These are phyloP conservation scores for Neofusicoccum sp. DNA, from an alignment of 2,329 filamentous ascomycete species.

Conservation along the genomic window DNA sequence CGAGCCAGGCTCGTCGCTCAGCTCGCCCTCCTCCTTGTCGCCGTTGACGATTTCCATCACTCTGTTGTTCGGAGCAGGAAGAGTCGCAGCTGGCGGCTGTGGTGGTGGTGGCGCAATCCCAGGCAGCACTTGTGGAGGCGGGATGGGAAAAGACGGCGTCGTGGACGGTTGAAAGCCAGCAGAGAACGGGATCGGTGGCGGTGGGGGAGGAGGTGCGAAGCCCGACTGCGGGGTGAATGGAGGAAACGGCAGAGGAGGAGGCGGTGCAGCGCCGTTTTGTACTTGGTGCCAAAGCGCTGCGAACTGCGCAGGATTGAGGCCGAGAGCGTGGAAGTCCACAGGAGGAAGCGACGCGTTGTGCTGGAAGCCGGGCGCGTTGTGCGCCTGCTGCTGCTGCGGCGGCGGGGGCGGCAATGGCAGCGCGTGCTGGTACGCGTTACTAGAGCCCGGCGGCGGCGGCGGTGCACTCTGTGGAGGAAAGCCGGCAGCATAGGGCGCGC, in stretches of 20 bases:
- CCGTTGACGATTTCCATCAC: conserved; percentile 38
- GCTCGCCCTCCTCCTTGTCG: conserved; percentile 72
- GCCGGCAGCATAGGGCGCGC: neutral
- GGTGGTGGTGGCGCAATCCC: conserved; percentile 14
- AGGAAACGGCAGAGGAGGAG: conserved; percentile 34
- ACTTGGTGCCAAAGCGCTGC: conserved; percentile 16
- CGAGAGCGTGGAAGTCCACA: conserved; percentile 24
- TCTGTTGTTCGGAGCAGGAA: conserved; percentile 27
- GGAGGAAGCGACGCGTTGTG: conserved; percentile 30
- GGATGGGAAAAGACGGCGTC: conserved; percentile 3
- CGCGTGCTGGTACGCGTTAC: neutral
- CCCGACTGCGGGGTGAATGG: conserved; percentile 28
- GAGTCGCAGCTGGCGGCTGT: conserved; percentile 22
- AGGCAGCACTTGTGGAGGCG: conserved; percentile 1
- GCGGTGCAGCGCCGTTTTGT: conserved; percentile 25
- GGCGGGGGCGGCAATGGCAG: conserved; percentile 1
- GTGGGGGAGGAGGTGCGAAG: conserved; percentile 26
- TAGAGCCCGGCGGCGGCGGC: neutral
- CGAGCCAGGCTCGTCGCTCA: conserved; percentile 64
- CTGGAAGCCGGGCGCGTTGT: conserved; percentile 21
- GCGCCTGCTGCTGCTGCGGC: conserved; percentile 1
- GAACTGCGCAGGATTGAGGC: conserved; percentile 16
- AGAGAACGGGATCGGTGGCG: conserved; percentile 29
- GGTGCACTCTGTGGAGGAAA: conserved; percentile 15
- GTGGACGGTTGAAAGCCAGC: conserved; percentile 25